These are phyloP conservation scores for Asclepias syriaca DNA, from an alignment of 257 asterid genomes.

Conservation along the genomic window DNA sequence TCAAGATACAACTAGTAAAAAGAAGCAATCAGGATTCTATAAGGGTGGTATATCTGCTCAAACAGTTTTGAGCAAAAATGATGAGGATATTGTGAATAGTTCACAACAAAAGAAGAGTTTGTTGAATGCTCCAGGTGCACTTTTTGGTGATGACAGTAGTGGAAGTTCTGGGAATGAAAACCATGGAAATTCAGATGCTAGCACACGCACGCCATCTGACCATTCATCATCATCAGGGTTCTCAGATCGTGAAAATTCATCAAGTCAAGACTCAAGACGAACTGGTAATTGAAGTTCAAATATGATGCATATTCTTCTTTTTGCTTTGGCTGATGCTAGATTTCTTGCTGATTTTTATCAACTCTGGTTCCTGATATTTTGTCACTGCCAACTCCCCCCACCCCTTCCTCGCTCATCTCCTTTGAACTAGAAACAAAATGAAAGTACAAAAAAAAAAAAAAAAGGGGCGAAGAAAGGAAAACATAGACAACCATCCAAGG, in stretches of 20 bases:
- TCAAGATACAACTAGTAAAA: constrained; percentile 22
- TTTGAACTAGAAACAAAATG: neutral
- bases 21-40: constrained; percentile 23
- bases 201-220: constrained; percentile 44
- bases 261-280: constrained; percentile 39
- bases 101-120: constrained; percentile 35
- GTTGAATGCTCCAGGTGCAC: constrained; percentile 32
- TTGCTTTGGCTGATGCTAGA: neutral
- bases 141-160: constrained; percentile 42
- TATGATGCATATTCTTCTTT: constrained; percentile 1
- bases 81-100: constrained; percentile 19
- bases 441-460: too few relatives aligned
- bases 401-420: too few relatives aligned
- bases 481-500: neutral
- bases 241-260: constrained; percentile 50
- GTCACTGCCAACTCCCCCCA: neutral
- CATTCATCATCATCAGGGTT: constrained; percentile 50
- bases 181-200: constrained; percentile 35
- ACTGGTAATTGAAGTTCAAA: constrained; percentile 35
- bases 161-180: constrained; percentile 57
- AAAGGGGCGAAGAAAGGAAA: neutral
- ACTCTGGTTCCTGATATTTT: neutral
- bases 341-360: neutral
- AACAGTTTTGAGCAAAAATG: constrained; percentile 13
- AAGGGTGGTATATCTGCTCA: constrained; percentile 15